Evolutionary conservation across 768 basidiomycete species (phyloP).

Genomic region (Boletus rubescentipes): DNA sequence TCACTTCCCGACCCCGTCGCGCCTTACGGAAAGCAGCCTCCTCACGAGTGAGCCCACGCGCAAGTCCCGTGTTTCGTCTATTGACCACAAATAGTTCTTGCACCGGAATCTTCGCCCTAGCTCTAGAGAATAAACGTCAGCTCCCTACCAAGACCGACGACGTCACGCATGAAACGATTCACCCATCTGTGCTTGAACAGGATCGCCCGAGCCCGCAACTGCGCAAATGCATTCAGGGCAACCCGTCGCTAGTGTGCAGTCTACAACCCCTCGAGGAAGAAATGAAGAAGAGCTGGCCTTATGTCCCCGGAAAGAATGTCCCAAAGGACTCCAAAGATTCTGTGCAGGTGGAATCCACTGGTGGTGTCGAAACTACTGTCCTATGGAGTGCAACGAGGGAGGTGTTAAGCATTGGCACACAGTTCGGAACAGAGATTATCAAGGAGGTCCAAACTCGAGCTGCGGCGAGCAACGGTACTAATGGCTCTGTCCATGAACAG

Average conservation of each 20-base stretch:
- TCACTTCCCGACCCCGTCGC: conserved; percentile 50
- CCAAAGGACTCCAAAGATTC: conserved; percentile 9
- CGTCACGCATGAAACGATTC: conserved; percentile 58
- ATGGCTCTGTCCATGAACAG: conserved; percentile 9
- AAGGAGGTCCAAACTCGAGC: conserved; percentile 21
- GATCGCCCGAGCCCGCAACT: conserved; percentile 35
- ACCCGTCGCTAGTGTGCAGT: conserved; percentile 43
- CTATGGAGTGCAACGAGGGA: conserved; percentile 21
- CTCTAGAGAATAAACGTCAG: conserved; percentile 44
- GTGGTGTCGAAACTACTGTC: conserved; percentile 2
- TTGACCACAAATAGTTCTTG: conserved; percentile 38
- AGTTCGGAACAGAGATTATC: conserved; percentile 21
- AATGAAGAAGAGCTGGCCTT: conserved; percentile 49
- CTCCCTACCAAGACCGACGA: conserved; percentile 46
- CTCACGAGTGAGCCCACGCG: conserved; percentile 53
- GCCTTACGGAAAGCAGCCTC: conserved; percentile 59
- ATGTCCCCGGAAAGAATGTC: conserved; percentile 27
- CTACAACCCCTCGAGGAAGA: conserved; percentile 55
- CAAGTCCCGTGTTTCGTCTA: neutral
- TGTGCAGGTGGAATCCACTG: conserved; percentile 4
- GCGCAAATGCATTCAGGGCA: conserved; percentile 33
- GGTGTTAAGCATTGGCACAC: conserved; percentile 10
- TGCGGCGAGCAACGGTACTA: conserved; percentile 8
- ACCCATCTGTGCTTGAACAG: conserved; percentile 58
- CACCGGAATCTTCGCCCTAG: conserved; percentile 54